Base-by-base conservation (phyloP, 2,329 filamentous ascomycete genomes). In the Aspergillus ruber region DNA sequence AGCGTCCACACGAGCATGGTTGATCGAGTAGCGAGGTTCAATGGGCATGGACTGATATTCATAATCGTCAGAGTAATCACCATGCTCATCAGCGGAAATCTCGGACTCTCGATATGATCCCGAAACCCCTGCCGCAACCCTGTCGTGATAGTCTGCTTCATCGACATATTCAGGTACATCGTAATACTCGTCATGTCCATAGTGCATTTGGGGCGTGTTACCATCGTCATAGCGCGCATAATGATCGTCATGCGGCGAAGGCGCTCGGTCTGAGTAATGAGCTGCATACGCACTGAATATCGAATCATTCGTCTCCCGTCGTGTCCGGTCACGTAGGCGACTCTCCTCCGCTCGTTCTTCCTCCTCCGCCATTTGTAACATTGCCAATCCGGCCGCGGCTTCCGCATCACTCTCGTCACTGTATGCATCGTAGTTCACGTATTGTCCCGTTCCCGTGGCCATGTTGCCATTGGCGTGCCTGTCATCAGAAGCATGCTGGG, bases 341-440 rank as follows among this genome's bases (percentile, higher is more conserved):
- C 70, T 67, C 21, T 64, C 76, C 40, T 79, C 75, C 5, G 70
- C 75, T 44, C 83, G 82, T 50, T 94, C 87, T 63, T 83, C 77
- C 64, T 89, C 81, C 51, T 95, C 89, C 4, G 89, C 90, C 70
- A 90, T 82, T 49, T 83, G 83, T 78, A 97, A 82, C 55, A 90
- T 90, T 62, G 87, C 80, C 44, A 94, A 72, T 13, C 93, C 91
- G 50, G 88, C 88, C 35, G 86, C 84, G 17, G 86, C 91, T 66
- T 96, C 91, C 0, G 86, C 83, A 62, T 97, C 91, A 61, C 89
- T 94, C 43, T 94, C 89, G 46, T 91, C 86, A 52, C 76, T 75
- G 56, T 77, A 77, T 5, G 71, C 70, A 50, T 70, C 71, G 49
- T 74, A 73, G 50, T 74, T 72, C 35, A 72, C 65, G 49, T 71